Conservation (phyloP, 2,329 filamentous ascomycete genomes). For the Meredithiella fracta region DNA sequence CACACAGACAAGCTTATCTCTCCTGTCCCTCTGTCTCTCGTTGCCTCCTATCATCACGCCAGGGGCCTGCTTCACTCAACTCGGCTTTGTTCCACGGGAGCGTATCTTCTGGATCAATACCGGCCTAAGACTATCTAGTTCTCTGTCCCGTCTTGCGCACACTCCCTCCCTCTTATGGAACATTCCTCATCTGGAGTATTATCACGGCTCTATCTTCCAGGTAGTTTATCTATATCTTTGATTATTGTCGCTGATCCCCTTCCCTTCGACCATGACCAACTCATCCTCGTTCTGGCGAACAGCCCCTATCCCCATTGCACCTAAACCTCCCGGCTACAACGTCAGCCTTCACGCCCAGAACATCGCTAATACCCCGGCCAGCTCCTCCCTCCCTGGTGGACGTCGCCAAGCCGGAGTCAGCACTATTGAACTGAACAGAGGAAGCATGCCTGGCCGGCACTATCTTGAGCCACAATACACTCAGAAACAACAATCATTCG, state of each 20-base stretch:
- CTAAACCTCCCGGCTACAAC: slow-evolving; percentile 33
- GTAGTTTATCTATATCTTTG: slow-evolving; percentile 6
- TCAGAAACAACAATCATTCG: background rate
- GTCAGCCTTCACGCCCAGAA: slow-evolving; percentile 24
- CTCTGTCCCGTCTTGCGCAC: background rate
- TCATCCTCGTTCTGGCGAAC: slow-evolving; percentile 39
- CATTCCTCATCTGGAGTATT: background rate
- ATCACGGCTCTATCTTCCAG: background rate
- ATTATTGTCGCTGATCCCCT: slow-evolving; percentile 17
- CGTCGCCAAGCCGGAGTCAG: slow-evolving; percentile 29
- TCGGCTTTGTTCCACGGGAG: background rate
- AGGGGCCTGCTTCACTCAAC: background rate
- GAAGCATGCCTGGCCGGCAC: slow-evolving; percentile 25
- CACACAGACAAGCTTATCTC: no score
- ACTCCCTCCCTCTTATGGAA: background rate
- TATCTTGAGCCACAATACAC: slow-evolving; percentile 9
- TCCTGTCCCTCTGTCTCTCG: no score
- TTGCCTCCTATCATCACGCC: background rate
- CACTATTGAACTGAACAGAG: slow-evolving; percentile 32
- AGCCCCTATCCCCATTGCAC: slow-evolving; percentile 49
- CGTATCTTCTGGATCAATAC: background rate
- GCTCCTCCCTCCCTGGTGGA: slow-evolving; percentile 12
- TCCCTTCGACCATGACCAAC: slow-evolving; percentile 32
- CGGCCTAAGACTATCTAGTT: background rate
- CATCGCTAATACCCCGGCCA: slow-evolving; percentile 1